Conservation (phyloP, 345 rosid species). For the Turritis glabra region DNA sequence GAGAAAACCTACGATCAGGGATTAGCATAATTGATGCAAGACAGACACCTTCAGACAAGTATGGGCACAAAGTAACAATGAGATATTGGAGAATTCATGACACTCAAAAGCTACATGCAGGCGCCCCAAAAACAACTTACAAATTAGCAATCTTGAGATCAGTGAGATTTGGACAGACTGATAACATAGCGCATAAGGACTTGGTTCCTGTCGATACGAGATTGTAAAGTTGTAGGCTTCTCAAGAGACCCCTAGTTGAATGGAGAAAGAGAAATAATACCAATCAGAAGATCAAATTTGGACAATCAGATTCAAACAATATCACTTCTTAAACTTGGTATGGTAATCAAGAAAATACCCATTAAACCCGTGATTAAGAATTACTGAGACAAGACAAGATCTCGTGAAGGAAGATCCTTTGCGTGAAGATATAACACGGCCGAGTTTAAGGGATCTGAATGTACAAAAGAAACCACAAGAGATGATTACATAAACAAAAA, state of each 20-base stretch:
- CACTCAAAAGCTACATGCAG: neutral
- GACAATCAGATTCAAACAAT: neutral
- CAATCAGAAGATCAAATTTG: conserved; percentile 4
- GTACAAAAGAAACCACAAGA: neutral
- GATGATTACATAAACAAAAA: neutral
- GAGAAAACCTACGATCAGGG: too few relatives aligned
- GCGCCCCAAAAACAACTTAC: conserved; percentile 48
- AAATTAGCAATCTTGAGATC: conserved; percentile 80
- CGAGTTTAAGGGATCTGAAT: conserved; percentile 70
- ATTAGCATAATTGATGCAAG: too few relatives aligned
- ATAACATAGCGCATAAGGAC: conserved; percentile 55
- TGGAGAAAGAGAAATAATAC: conserved; percentile 11
- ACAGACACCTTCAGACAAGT: too few relatives aligned
- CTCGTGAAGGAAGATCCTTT: conserved; percentile 40
- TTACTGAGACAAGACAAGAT: conserved; percentile 59
- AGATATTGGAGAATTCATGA: neutral
- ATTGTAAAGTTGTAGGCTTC: conserved; percentile 70
- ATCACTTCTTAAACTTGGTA: too few relatives aligned
- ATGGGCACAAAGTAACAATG: neutral
- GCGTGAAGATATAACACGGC: conserved; percentile 58
- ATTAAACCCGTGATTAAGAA: neutral
- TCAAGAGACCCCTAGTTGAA: conserved; percentile 49
- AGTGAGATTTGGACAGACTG: conserved; percentile 61
- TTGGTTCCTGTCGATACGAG: conserved; percentile 58
- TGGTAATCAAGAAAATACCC: neutral